Evolutionary conservation across 805 yeast genomes (phyloP).

Genomic region (baker's yeast (Saccharomyces cerevisiae)): DNA sequence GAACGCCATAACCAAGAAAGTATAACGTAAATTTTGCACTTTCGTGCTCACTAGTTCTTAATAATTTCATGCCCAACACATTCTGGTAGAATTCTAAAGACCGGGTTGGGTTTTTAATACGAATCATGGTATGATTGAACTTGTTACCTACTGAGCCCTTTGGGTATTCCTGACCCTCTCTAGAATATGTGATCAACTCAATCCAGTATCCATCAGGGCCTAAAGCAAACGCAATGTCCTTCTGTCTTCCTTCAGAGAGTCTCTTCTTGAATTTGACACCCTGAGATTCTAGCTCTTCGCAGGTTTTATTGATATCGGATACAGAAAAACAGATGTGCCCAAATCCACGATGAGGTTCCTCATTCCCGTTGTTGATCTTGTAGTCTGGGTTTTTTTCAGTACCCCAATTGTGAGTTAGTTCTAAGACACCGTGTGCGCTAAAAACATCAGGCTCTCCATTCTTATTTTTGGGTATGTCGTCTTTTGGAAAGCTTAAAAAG

Average conservation of each 20-base stretch:
- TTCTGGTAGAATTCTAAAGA: constrained; percentile 74
- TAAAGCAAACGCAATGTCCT: constrained; percentile 84
- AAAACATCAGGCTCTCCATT: constrained; percentile 32
- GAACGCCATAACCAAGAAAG: constrained; percentile 63
- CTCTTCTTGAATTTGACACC: constrained; percentile 77
- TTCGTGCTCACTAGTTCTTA: constrained; percentile 47
- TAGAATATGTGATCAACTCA: constrained; percentile 61
- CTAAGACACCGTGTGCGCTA: constrained; percentile 55
- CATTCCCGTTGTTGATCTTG: constrained; percentile 71
- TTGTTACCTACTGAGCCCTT: constrained; percentile 19
- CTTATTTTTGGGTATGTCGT: constrained; percentile 30
- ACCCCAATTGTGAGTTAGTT: constrained; percentile 76
- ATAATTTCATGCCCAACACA: constrained; percentile 71
- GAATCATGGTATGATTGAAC: constrained; percentile 86
- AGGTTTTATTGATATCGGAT: constrained; percentile 60
- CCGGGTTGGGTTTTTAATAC: constrained; percentile 75
- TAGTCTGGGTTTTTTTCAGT: constrained; percentile 50
- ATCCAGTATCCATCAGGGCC: constrained; percentile 98
- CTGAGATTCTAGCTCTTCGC: constrained; percentile 46
- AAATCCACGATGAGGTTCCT: constrained; percentile 78
- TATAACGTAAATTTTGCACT: constrained; percentile 77
- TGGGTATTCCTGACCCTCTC: constrained; percentile 10
- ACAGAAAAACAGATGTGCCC: constrained; percentile 91
- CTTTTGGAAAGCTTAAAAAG: constrained; percentile 45
- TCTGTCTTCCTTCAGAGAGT: constrained; percentile 83